Conservation (phyloP, 73 alveolate genomes). For the Symbiodinium pilosum region DNA sequence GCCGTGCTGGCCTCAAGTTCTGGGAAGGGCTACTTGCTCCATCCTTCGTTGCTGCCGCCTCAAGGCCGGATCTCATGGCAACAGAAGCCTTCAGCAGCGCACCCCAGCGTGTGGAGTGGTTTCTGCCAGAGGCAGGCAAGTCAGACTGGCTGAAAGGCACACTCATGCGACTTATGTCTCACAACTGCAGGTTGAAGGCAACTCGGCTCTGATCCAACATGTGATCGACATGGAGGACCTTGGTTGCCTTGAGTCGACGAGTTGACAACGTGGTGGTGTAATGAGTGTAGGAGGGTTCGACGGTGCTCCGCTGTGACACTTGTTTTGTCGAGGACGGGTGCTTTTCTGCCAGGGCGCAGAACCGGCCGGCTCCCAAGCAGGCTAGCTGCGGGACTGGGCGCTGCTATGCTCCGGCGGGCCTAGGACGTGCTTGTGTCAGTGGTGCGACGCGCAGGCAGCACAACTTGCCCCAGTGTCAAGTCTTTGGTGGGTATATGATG, state of each 20-base stretch:
- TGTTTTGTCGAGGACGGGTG: constrained; percentile 29
- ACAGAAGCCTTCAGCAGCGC: constrained; percentile 15
- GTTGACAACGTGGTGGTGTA: neutral
- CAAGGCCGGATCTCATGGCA: constrained; percentile 40
- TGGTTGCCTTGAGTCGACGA: neutral
- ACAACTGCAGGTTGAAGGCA: neutral
- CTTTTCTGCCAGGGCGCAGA: constrained; percentile 64
- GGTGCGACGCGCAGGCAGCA: neutral
- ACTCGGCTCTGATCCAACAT: constrained; percentile 18
- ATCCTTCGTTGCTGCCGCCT: neutral
- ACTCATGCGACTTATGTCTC: neutral
- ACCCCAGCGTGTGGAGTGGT: constrained; percentile 60
- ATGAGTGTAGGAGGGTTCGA: neutral
- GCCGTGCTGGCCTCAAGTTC: neutral
- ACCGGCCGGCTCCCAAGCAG: neutral
- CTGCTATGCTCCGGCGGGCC: neutral
- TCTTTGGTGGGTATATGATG: neutral
- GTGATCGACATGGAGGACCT: constrained; percentile 68
- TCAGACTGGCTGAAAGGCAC: neutral
- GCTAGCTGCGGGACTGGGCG: neutral
- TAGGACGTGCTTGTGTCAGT: constrained; percentile 28
- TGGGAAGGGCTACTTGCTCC: no score
- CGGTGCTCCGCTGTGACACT: no score
- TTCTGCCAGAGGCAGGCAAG: constrained; percentile 40
- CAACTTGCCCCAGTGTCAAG: no score